Conservation (phyloP, 1,284 basidiomycete genomes). For the Clitocybe nebularis region DNA sequence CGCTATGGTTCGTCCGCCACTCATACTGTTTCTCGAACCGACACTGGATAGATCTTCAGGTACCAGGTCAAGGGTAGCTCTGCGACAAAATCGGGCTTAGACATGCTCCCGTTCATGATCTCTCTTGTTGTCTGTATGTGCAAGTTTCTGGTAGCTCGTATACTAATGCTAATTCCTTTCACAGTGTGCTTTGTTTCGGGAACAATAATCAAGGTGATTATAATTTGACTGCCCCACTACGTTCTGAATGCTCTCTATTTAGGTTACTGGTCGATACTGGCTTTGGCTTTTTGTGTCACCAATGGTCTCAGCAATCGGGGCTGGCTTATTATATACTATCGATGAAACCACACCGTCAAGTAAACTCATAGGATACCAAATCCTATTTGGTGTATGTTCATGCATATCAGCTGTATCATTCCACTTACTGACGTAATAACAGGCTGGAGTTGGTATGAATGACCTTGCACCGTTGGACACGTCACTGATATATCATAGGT, state of each 20-base stretch:
- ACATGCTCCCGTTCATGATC: slow-evolving; percentile 15
- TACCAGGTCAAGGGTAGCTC: slow-evolving; percentile 16
- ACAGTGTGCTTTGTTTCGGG: neutral
- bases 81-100: slow-evolving; percentile 17
- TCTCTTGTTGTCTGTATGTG: slow-evolving; percentile 1
- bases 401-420: neutral
- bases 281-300: slow-evolving; percentile 7
- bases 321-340: slow-evolving; percentile 4
- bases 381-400: slow-evolving; percentile 5
- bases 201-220: neutral
- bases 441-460: slow-evolving; percentile 2
- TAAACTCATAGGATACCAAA: slow-evolving; percentile 4
- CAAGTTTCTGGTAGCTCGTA: neutral
- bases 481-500: too few relatives aligned
- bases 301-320: slow-evolving; percentile 1
- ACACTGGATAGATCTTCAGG: too few relatives aligned
- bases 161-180: neutral
- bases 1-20: too few relatives aligned
- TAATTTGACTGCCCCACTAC: neutral
- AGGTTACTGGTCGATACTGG: neutral
- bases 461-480: too few relatives aligned
- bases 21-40: too few relatives aligned
- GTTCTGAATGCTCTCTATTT: neutral
- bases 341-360: neutral
- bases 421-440: neutral